phyloP scores from a whole-genome alignment of 257 asterid species.

The Knoxia roxburghii region DNA sequence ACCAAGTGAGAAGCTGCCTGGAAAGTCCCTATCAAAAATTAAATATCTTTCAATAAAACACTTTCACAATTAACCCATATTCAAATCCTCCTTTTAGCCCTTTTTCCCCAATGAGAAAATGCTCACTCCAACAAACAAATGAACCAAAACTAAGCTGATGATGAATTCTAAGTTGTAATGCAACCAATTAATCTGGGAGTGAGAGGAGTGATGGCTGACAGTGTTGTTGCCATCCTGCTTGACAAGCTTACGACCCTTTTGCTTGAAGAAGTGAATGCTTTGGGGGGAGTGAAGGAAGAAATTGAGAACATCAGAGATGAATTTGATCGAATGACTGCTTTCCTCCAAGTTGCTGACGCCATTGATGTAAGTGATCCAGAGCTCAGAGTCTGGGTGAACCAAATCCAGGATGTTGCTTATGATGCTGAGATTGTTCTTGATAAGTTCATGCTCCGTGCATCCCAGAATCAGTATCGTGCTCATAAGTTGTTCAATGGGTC shows the following conservation, averaged over 20 bases:
- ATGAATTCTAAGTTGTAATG: too few relatives aligned
- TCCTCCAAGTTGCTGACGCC: constrained; percentile 26
- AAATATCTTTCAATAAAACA: too few relatives aligned
- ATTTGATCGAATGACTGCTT: constrained; percentile 5
- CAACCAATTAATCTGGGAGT: neutral
- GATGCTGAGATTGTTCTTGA: constrained; percentile 25
- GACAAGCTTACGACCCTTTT: neutral
- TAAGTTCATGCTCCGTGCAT: constrained; percentile 18
- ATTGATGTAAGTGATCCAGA: constrained; percentile 21
- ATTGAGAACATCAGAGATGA: constrained; percentile 2
- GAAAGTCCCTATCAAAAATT: too few relatives aligned
- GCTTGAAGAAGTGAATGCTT: neutral
- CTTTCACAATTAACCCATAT: too few relatives aligned
- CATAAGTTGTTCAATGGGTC: neutral
- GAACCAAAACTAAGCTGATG: too few relatives aligned
- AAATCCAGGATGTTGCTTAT: constrained; percentile 26
- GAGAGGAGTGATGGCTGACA: neutral
- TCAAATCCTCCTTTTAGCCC: too few relatives aligned
- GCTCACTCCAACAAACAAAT: too few relatives aligned
- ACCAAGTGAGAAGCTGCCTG: too few relatives aligned
- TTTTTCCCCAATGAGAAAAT: too few relatives aligned
- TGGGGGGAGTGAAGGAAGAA: neutral
- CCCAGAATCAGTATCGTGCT: neutral
- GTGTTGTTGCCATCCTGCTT: neutral
- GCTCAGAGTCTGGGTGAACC: constrained; percentile 28